Evolutionary conservation across 2,329 filamentous ascomycete species (phyloP).

Genomic region (Aspergillus thermomutatus): DNA sequence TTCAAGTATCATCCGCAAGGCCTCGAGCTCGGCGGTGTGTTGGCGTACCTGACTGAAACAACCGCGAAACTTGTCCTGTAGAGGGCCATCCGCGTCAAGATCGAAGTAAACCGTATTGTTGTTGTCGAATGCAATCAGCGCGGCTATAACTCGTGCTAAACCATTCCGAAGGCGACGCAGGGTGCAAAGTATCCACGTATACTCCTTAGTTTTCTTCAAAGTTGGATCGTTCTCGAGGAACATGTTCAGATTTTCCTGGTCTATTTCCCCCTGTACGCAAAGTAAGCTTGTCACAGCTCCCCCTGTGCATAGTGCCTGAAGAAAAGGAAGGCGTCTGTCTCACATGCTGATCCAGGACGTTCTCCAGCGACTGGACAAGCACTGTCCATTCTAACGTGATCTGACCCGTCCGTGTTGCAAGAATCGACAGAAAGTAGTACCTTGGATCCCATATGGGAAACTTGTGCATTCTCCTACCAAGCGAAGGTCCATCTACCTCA

Average conservation of each 20-base stretch:
- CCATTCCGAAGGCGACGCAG: constrained; percentile 2
- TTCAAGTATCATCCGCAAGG: background rate
- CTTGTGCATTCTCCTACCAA: too few species aligned
- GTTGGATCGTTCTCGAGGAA: constrained; percentile 3
- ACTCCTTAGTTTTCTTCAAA: constrained; percentile 3
- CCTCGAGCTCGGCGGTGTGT: background rate
- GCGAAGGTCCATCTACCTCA: too few species aligned
- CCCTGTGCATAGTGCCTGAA: too few species aligned
- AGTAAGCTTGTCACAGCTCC: too few species aligned
- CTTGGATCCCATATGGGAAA: too few species aligned
- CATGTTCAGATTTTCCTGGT: background rate
- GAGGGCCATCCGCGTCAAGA: constrained; percentile 2
- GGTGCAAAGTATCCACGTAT: constrained; percentile 1
- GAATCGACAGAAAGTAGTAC: too few species aligned
- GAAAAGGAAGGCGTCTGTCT: too few species aligned
- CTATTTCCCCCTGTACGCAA: background rate
- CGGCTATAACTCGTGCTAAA: background rate
- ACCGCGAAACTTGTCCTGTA: constrained; percentile 6
- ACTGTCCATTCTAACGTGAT: too few species aligned
- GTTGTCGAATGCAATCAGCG: background rate
- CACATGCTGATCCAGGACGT: too few species aligned
- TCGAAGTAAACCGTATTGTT: constrained; percentile 9
- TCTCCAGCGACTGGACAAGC: too few species aligned
- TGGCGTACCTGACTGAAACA: constrained; percentile 2
- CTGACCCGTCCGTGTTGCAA: too few species aligned